Evolutionary conservation across 805 yeast genomes (phyloP).

Genomic region (Wickerhamomyces xylosicus): DNA sequence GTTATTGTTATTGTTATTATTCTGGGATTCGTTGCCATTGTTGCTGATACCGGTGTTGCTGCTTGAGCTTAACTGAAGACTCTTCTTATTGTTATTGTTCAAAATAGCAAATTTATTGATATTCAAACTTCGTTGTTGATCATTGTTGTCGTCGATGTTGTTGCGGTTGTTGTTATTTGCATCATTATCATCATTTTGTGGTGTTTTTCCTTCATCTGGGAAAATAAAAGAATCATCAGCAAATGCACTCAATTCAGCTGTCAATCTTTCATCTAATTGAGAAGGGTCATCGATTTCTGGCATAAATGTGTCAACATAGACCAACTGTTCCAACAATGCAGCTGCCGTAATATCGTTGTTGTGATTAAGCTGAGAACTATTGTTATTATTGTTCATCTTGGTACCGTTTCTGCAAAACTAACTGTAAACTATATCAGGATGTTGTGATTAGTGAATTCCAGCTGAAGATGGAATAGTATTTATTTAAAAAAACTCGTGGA

Average conservation of each 20-base stretch:
- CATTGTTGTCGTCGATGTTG: conserved; percentile 3
- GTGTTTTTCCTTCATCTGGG: conserved; percentile 68
- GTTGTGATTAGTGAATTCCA: no score
- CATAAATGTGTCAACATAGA: conserved; percentile 70
- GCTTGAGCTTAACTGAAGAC: conserved; percentile 1
- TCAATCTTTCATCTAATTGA: conserved; percentile 39
- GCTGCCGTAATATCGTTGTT: conserved; percentile 25
- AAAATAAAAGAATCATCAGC: conserved; percentile 74
- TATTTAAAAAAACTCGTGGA: neutral
- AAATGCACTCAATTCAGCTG: conserved; percentile 68
- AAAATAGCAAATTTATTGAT: neutral
- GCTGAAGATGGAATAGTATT: neutral
- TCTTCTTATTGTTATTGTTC: neutral
- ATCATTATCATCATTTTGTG: conserved; percentile 16
- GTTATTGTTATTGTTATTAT: conserved; percentile 1
- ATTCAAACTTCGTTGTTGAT: neutral
- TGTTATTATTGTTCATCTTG: neutral
- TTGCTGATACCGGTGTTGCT: neutral
- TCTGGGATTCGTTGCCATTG: neutral
- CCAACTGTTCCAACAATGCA: conserved; percentile 60
- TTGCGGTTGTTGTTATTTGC: conserved; percentile 8
- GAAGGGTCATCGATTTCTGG: conserved; percentile 34
- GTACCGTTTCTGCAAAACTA: no score
- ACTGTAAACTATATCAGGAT: no score
- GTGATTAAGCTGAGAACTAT: conserved; percentile 1